Evolutionary conservation across 2,329 filamentous ascomycete genomes (phyloP).

Genomic region (Phaeophleospora eucalypticola): DNA sequence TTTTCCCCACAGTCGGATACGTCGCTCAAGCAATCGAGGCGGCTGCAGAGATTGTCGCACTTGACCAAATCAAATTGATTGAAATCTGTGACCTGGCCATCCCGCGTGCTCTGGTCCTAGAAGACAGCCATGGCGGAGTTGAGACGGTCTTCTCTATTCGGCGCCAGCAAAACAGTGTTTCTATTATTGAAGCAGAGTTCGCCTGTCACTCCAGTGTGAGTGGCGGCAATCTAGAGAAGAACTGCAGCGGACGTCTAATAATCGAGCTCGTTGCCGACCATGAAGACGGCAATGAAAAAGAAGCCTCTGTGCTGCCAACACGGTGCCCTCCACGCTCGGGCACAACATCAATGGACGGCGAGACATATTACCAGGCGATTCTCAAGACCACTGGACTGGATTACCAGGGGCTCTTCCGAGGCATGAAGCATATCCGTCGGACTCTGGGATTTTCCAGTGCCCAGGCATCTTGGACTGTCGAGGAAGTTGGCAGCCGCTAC

Average conservation of each 20-base stretch:
- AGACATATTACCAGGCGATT: constrained; percentile 17
- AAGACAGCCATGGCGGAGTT: constrained; percentile 15
- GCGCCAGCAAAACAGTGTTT: constrained; percentile 26
- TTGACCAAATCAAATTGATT: constrained; percentile 13
- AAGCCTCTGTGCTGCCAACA: constrained; percentile 13
- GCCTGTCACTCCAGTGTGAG: constrained; percentile 13
- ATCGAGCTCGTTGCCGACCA: constrained; percentile 10
- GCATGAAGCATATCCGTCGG: constrained; percentile 15
- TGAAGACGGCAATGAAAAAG: not conserved
- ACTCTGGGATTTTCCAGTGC: constrained; percentile 16
- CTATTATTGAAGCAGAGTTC: constrained; percentile 32
- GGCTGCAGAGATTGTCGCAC: constrained; percentile 13
- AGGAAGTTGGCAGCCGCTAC: constrained; percentile 15
- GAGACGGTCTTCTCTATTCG: constrained; percentile 28
- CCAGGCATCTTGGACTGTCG: constrained; percentile 14
- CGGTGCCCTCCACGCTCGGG: constrained; percentile 16
- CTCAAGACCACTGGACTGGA: constrained; percentile 17
- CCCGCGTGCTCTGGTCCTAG: constrained; percentile 16
- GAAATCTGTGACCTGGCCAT: constrained; percentile 17
- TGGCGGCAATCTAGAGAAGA: constrained; percentile 13
- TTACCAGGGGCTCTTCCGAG: constrained; percentile 17
- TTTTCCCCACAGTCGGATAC: constrained; percentile 33
- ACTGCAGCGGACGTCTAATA: constrained; percentile 13
- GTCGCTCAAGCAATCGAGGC: constrained; percentile 23
- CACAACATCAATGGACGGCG: constrained; percentile 18